Evolutionary conservation across 306 rosid species (phyloP).

Genomic region (Oxytropis ochrocephala): DNA sequence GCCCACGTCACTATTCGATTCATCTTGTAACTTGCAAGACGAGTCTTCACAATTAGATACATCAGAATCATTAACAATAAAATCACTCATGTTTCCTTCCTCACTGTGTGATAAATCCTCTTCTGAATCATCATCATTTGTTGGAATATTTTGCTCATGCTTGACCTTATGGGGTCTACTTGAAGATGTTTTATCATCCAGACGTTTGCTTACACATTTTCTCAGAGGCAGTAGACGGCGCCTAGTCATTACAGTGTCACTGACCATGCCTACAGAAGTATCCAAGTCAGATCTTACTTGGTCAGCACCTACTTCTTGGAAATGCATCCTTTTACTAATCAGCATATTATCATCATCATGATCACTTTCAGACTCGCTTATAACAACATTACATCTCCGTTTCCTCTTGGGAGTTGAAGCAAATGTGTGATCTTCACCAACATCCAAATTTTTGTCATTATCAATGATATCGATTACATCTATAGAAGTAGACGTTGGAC

Average conservation of each 20-base stretch:
- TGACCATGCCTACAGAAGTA: too few species aligned
- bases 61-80: slow-evolving; percentile 42
- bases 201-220: slow-evolving; percentile 21
- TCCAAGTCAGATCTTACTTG: neutral
- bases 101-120: slow-evolving; percentile 36
- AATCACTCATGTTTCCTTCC: slow-evolving; percentile 48
- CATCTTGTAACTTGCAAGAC: slow-evolving; percentile 28
- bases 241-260: slow-evolving; percentile 23
- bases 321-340: slow-evolving; percentile 23
- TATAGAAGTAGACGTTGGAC: slow-evolving; percentile 17
- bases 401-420: slow-evolving; percentile 46
- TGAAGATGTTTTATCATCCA: slow-evolving; percentile 4
- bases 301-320: neutral
- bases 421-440: slow-evolving; percentile 9
- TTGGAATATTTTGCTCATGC: neutral
- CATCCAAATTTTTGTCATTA: slow-evolving; percentile 43
- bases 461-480: slow-evolving; percentile 29
- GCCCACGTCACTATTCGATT: slow-evolving; percentile 25
- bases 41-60: slow-evolving; percentile 29
- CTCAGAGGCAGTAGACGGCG: slow-evolving; percentile 33
- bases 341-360: slow-evolving; percentile 43
- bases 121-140: slow-evolving; percentile 15
- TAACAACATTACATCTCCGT: slow-evolving; percentile 37
- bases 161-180: neutral
- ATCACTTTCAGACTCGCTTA: slow-evolving; percentile 54